Evolutionary conservation across 2,329 filamentous ascomycete species (phyloP).

Genomic region (Seiridium unicorne): DNA sequence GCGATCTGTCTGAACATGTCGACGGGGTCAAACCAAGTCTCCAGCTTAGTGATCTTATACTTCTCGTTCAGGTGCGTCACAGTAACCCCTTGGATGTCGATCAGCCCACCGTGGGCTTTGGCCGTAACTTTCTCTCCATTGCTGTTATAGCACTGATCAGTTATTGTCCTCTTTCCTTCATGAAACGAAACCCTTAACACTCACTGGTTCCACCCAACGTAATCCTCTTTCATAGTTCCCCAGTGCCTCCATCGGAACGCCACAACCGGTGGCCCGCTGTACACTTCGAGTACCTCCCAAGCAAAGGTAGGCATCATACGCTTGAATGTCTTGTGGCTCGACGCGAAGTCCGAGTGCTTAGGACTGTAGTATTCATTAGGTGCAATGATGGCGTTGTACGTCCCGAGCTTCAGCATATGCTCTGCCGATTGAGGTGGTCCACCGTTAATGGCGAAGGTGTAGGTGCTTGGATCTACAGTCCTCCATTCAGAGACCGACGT

Average conservation of each 20-base stretch:
- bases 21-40: constrained; percentile 7
- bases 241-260: constrained; percentile 68
- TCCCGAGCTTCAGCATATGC: constrained; percentile 66
- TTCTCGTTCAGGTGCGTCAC: not conserved
- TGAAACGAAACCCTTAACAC: constrained; percentile 21
- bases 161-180: not conserved
- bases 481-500: constrained; percentile 60
- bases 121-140: constrained; percentile 6
- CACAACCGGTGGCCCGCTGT: constrained; percentile 61
- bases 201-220: constrained; percentile 62
- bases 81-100: constrained; percentile 6
- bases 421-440: constrained; percentile 54
- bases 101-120: constrained; percentile 3
- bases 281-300: constrained; percentile 69
- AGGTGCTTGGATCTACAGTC: constrained; percentile 58
- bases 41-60: constrained; percentile 6
- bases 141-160: not conserved
- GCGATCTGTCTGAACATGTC: constrained; percentile 5
- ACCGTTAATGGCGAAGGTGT: constrained; percentile 65
- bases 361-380: constrained; percentile 65
- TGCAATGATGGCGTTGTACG: constrained; percentile 66
- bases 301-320: constrained; percentile 72
- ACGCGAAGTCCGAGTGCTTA: constrained; percentile 57
- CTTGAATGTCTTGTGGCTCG: constrained; percentile 71
- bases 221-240: constrained; percentile 66